These are phyloP conservation scores for Dianthus caryophyllus DNA, from an alignment of 148 eudicot species.

Conservation along the genomic window DNA sequence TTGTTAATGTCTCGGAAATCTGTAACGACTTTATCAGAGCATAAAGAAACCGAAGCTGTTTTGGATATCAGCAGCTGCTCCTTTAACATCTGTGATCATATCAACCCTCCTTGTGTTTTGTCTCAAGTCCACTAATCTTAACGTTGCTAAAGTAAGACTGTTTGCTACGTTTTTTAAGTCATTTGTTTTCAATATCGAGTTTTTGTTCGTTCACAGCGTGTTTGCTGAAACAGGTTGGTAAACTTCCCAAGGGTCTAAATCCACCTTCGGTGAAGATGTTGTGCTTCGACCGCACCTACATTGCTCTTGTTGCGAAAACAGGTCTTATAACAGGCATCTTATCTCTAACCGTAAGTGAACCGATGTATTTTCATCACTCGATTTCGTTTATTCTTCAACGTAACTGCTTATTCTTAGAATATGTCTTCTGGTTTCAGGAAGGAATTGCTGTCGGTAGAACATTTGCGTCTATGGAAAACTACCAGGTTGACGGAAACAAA, in stretches of 20 bases:
- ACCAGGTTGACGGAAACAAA: constrained; percentile 97
- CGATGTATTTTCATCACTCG: not conserved
- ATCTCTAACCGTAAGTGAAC: constrained; percentile 66
- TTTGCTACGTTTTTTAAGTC: too few relatives aligned
- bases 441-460: constrained; percentile 98
- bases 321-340: constrained; percentile 84
- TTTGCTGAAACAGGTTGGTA: constrained; percentile 57
- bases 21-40: constrained; percentile 39
- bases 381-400: too few relatives aligned
- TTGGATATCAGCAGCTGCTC: constrained; percentile 97
- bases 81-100: constrained; percentile 63
- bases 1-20: not conserved
- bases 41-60: constrained; percentile 55
- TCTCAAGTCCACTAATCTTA: constrained; percentile 46
- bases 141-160: constrained; percentile 55
- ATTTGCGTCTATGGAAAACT: constrained; percentile 76
- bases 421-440: constrained; percentile 40
- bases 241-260: constrained; percentile 71
- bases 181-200: not conserved
- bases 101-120: constrained; percentile 59
- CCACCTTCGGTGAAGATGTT: constrained; percentile 78
- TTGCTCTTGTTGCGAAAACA: constrained; percentile 67
- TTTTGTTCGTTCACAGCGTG: not conserved
- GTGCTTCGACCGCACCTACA: constrained; percentile 42
- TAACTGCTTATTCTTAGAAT: too few relatives aligned